Evolutionary conservation across 2,329 filamentous ascomycete species (phyloP).

Genomic region (Didymella pinodella): DNA sequence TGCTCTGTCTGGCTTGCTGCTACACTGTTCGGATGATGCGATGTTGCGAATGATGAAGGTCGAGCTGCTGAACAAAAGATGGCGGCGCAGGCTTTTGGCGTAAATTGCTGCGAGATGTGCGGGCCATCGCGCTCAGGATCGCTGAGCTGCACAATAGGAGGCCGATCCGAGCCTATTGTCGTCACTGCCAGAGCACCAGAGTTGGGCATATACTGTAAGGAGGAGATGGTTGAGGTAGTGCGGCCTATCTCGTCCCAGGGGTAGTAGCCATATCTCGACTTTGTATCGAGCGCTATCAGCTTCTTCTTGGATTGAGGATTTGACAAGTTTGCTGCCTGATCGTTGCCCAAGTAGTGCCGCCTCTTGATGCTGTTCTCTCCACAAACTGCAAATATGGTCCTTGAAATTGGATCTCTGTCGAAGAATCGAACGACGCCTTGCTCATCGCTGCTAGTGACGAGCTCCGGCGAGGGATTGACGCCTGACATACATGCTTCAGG

Average conservation of each 20-base stretch:
- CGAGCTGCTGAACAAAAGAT: slow-evolving; percentile 43
- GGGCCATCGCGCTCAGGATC: slow-evolving; percentile 38
- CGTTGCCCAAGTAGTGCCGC: slow-evolving; percentile 15
- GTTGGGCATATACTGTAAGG: slow-evolving; percentile 37
- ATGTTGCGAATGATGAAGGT: slow-evolving; percentile 26
- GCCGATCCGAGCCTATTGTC: slow-evolving; percentile 38
- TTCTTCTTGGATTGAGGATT: background rate
- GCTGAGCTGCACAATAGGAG: slow-evolving; percentile 39
- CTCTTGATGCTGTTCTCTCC: slow-evolving; percentile 35
- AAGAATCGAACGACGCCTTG: slow-evolving; percentile 33
- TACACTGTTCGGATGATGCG: slow-evolving; percentile 22
- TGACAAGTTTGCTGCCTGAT: slow-evolving; percentile 4
- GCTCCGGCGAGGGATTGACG: slow-evolving; percentile 14
- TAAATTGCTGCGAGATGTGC: slow-evolving; percentile 40
- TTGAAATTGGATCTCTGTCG: slow-evolving; percentile 36
- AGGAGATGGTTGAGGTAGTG: slow-evolving; percentile 43
- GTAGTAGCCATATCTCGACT: slow-evolving; percentile 30
- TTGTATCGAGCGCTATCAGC: slow-evolving; percentile 7
- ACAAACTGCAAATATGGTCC: slow-evolving; percentile 35
- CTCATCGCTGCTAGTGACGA: slow-evolving; percentile 21
- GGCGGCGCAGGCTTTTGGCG: slow-evolving; percentile 32
- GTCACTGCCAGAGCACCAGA: slow-evolving; percentile 44
- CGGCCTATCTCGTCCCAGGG: slow-evolving; percentile 34
- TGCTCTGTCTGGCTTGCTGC: slow-evolving; percentile 35
- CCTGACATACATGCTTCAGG: slow-evolving; percentile 38